Conservation (phyloP, 805 yeast genomes). For the Geotrichum ghanense region DNA sequence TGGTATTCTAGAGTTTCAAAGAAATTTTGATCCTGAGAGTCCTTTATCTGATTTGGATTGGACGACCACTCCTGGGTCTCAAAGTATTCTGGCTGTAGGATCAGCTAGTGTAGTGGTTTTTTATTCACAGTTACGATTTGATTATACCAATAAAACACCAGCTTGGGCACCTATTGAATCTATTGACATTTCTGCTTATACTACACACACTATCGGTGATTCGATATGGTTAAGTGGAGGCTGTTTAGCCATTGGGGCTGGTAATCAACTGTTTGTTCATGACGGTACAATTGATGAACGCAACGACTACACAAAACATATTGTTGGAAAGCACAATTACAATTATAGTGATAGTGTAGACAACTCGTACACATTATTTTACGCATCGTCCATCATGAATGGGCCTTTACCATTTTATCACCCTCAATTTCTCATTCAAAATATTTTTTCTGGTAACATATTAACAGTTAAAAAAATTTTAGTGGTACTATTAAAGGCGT, state of each 20-base stretch:
- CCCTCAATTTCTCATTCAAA: slow-evolving; percentile 77
- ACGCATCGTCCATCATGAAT: slow-evolving; percentile 64
- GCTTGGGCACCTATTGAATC: slow-evolving; percentile 66
- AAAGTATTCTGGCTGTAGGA: slow-evolving; percentile 72
- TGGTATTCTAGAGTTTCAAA: slow-evolving; percentile 54
- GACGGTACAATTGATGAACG: slow-evolving; percentile 51
- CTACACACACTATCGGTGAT: slow-evolving; percentile 79
- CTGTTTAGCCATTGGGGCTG: slow-evolving; percentile 70
- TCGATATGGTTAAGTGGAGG: slow-evolving; percentile 79
- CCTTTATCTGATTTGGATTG: slow-evolving; percentile 69
- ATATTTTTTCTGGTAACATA: slow-evolving; percentile 50
- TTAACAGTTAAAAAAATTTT: slow-evolving; percentile 47
- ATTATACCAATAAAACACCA: slow-evolving; percentile 72
- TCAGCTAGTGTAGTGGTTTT: slow-evolving; percentile 47
- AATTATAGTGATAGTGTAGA: slow-evolving; percentile 8
- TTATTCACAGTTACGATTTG: slow-evolving; percentile 77
- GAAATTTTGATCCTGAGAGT: slow-evolving; percentile 22
- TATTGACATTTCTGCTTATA: slow-evolving; percentile 57
- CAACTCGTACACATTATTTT: slow-evolving; percentile 35
- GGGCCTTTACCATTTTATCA: slow-evolving; percentile 88
- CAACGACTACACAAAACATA: slow-evolving; percentile 34
- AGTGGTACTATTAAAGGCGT: slow-evolving; percentile 36
- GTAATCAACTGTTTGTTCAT: slow-evolving; percentile 78
- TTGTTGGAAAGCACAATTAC: slow-evolving; percentile 7
- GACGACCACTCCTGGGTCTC: slow-evolving; percentile 59